These are phyloP conservation scores for Rhizopus delemar DNA, from an alignment of 371 early-diverging fungal genomes.

Conservation along the genomic window DNA sequence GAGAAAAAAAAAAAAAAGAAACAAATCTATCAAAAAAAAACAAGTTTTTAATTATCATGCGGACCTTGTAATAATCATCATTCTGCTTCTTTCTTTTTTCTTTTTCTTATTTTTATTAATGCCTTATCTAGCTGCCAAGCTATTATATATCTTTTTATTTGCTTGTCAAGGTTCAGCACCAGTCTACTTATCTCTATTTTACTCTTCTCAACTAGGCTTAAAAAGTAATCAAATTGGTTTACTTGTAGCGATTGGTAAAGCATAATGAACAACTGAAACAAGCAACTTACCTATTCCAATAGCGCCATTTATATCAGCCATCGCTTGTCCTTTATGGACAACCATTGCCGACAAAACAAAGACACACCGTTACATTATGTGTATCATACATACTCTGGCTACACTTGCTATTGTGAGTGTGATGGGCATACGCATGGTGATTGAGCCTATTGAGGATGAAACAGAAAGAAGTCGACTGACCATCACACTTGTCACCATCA, in stretches of 20 bases:
- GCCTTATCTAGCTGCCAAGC: conserved; percentile 55
- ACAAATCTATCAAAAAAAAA: not conserved
- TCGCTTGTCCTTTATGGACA: conserved; percentile 57
- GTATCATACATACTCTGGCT: conserved; percentile 52
- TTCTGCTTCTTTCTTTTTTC: not conserved
- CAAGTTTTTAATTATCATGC: not conserved
- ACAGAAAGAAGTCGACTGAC: conserved; percentile 33
- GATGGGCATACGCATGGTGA: conserved; percentile 51
- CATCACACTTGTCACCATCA: conserved; percentile 42
- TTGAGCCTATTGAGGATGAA: conserved; percentile 34
- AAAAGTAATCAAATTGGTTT: conserved; percentile 56
- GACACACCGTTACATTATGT: conserved; percentile 54
- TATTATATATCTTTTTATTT: conserved; percentile 52
- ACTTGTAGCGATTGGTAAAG: conserved; percentile 52
- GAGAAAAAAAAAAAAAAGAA: not conserved
- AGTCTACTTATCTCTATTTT: conserved; percentile 51
- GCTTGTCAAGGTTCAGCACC: conserved; percentile 59
- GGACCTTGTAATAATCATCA: not conserved
- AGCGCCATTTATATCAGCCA: conserved; percentile 57
- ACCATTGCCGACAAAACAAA: conserved; percentile 53
- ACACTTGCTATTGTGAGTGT: conserved; percentile 55
- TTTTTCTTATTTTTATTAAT: conserved; percentile 21
- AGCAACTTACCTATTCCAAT: not conserved
- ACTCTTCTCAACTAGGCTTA: conserved; percentile 47
- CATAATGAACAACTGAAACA: not conserved